Base-by-base conservation (phyloP, 2,329 filamentous ascomycete genomes). In the Erysiphe neolycopersici region DNA sequence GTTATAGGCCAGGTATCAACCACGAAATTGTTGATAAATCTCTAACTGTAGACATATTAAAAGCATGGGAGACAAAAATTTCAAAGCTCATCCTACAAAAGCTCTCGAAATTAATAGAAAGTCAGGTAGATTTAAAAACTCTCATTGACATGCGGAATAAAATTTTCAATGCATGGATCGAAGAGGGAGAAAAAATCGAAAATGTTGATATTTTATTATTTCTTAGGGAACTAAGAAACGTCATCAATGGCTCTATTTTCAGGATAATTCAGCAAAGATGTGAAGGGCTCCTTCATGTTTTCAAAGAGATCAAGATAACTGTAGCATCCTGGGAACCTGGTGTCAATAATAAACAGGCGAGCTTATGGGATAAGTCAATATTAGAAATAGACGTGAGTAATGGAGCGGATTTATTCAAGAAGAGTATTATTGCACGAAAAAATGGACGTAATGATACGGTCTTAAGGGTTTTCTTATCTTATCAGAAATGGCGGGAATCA, bases 1-100 rank as follows among this genome's bases (percentile, higher is more conserved):
- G 78, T 49, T 94, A 91, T 55, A 87, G 76, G 0, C 85, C 85
- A 0, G 93, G 83, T 62, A 79, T 91, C 32, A 74, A 80, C 29
- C 76, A 91, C 52, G 81, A 85, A 50, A 79, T 89, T 50, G 59
- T 81, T 4, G 69, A 74, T 19, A 71, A 68, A 17, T 60, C 63
- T 19, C 67, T 73, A 47, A 70, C 71, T 0, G 65, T 67, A 37
- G 67, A 71, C 2, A 71, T 71, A 58, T 64, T 82, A 13, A 66
- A 65, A 18, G 57, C 56, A 26, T 85, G 79, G 79, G 72, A 73
- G 0, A 64, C 64, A 42, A 65, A 67, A 42, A 73, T 73, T 1
- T 69, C 71, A 16, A 61, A 68, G 38, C 64, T 67, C 8, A 61
- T 83, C 44, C 56, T 79, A 1, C 59, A 66, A n/a, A 76, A 76